Evolutionary conservation across 1,284 basidiomycete species (phyloP), one percentile per base, ranked within the genome.

Genomic region (Rhodotorula sp.): DNA sequence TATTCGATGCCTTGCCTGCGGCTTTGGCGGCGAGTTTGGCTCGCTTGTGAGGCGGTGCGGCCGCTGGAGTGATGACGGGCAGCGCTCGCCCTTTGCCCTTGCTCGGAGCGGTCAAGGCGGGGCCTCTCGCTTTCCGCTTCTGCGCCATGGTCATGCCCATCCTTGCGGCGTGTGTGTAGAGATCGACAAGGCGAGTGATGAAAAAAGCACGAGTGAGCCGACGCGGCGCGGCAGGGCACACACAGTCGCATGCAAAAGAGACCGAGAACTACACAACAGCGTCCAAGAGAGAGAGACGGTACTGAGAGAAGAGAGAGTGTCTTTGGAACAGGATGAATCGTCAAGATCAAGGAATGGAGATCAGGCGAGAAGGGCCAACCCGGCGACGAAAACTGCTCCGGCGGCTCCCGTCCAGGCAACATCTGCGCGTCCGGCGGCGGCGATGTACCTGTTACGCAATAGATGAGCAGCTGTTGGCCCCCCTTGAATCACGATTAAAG

Each of bases 381-480:
- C 62, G n/a, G 55, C 62, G 22, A 48, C 30, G n/a, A 45, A 15
- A 6, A 24, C 26, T 17, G 45, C 44, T 30, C 58, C 58, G 26
- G 46, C 44, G 12, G 26, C 8, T 8, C 58, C 33, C 7, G 49
- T 22, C 18, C 56, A 24, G 4, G 45, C 30, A 14, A 53, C 33
- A 12, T 51, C 22, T 8, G 49, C 46, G 18, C 44, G 46, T 48
- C 58, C 49, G 7, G 70, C 66, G 0, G 55, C 70, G n/a, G 70
- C 70, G 37, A 71, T 65, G 49, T 68, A 71, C 24, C 70, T 71
- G 69, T n/a, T 42, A 1, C 0, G 22, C 3, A 15, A 10, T 45
- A 4, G 4, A 8, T 60, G 17, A 55, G 54, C 12, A 3, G 8
- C 24, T 1, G 7, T 22, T 20, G 18, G 22, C 15, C 37, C 37